These are phyloP conservation scores for Pleomassaria siparia DNA, from an alignment of 2,329 filamentous ascomycete species.

Conservation along the genomic window DNA sequence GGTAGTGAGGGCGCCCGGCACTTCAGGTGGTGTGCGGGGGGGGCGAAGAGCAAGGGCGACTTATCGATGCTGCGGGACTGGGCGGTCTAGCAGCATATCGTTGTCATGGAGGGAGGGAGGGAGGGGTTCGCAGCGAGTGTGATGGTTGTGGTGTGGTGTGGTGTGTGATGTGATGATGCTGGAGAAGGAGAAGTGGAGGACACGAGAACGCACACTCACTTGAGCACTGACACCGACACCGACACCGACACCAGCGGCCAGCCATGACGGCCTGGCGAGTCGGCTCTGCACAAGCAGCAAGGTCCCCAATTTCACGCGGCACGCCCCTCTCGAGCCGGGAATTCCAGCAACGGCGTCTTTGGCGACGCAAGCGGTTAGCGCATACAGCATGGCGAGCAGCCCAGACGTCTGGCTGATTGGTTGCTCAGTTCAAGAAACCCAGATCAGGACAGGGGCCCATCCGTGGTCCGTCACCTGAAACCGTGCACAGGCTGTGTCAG, in stretches of 20 bases:
- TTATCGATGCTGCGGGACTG: constrained; percentile 24
- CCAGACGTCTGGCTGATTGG: constrained; percentile 18
- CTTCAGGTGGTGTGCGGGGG: constrained; percentile 20
- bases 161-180: constrained; percentile 2
- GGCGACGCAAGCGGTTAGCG: constrained; percentile 9
- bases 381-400: constrained; percentile 3
- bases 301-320: constrained; percentile 14
- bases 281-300: constrained; percentile 20
- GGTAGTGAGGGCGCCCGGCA: constrained; percentile 18
- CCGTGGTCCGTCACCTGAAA: not conserved
- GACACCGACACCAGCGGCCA: no score
- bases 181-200: constrained; percentile 11
- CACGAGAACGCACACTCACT: constrained; percentile 11
- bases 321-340: constrained; percentile 15
- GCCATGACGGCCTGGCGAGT: constrained; percentile 6
- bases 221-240: constrained; percentile 11
- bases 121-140: no score
- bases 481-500: constrained; percentile 2
- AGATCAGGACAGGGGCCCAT: constrained; percentile 3
- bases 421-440: constrained; percentile 16
- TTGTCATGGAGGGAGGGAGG: constrained; percentile 13
- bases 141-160: no score
- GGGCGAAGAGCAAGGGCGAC: constrained; percentile 2
- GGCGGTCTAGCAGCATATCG: constrained; percentile 27
- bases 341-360: constrained; percentile 17